Evolutionary conservation across 1,284 basidiomycete species (phyloP).

Genomic region (Sanguinoderma infundibulare): DNA sequence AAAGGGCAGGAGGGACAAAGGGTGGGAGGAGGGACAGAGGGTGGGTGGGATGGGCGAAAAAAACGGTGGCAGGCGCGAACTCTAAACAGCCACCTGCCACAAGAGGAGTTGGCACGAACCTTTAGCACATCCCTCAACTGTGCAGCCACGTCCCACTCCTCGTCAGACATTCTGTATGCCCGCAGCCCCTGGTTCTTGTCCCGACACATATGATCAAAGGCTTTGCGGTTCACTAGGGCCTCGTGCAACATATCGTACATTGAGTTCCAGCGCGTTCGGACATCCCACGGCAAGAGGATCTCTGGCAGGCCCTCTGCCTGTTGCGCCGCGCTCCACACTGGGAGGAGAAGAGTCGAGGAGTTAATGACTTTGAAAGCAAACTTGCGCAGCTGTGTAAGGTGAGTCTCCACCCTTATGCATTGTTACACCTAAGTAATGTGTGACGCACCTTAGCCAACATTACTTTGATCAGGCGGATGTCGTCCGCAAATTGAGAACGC

Average conservation of each 20-base stretch:
- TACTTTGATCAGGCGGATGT: background rate
- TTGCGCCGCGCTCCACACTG: constrained; percentile 31
- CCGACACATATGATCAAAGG: constrained; percentile 16
- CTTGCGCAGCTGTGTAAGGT: constrained; percentile 30
- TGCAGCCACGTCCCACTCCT: constrained; percentile 28
- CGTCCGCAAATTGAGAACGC: constrained; percentile 21
- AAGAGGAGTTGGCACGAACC: no score
- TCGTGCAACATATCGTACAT: constrained; percentile 38
- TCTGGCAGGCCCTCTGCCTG: constrained; percentile 7
- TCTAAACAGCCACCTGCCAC: no score
- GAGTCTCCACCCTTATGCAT: background rate
- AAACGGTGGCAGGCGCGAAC: no score
- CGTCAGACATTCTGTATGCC: constrained; percentile 16
- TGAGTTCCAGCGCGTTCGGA: constrained; percentile 40
- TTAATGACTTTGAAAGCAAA: constrained; percentile 34
- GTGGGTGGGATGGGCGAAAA: no score
- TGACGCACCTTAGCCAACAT: background rate
- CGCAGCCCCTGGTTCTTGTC: constrained; percentile 17
- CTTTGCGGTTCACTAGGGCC: constrained; percentile 27
- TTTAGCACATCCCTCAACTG: constrained; percentile 34
- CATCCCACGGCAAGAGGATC: constrained; percentile 35
- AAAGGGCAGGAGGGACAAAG: no score
- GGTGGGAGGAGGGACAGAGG: no score
- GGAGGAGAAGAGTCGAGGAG: constrained; percentile 38
- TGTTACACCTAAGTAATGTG: background rate